phyloP scores from a whole-genome alignment of 164 flowering plant species.

The Vitis labrusca region DNA sequence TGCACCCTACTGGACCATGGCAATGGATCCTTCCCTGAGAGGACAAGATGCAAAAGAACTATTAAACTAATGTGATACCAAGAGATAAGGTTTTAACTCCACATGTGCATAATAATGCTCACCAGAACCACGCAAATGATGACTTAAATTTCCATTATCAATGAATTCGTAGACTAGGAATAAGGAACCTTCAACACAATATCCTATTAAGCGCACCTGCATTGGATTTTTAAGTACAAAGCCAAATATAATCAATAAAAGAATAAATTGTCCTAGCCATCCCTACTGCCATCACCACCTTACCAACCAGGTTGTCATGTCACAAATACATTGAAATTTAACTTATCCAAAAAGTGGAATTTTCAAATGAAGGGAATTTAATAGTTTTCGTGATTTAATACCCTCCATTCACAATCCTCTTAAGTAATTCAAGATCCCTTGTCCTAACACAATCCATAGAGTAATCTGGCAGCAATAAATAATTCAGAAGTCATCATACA shows the following conservation, averaged over 20 bases:
- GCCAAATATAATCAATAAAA: too few species aligned
- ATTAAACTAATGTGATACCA: neutral
- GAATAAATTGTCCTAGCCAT: too few species aligned
- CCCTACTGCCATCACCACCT: too few species aligned
- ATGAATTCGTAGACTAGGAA: slow-evolving; percentile 85
- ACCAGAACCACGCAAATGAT: slow-evolving; percentile 84
- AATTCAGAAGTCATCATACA: too few species aligned
- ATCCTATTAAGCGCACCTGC: slow-evolving; percentile 95
- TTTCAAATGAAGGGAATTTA: too few species aligned
- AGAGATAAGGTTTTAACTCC: neutral
- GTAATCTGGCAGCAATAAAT: neutral
- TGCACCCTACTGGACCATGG: slow-evolving; percentile 86
- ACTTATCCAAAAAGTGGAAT: too few species aligned
- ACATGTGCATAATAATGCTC: neutral
- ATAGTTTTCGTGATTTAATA: too few species aligned
- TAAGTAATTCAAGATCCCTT: too few species aligned
- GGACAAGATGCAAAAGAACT: neutral
- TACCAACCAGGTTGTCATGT: too few species aligned
- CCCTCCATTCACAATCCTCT: too few species aligned
- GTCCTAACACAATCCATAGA: too few species aligned
- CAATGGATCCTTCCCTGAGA: slow-evolving; percentile 65
- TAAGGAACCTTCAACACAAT: slow-evolving; percentile 73
- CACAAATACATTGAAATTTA: too few species aligned
- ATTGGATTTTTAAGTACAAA: neutral
- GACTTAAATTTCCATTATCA: slow-evolving; percentile 86